Percentiles rank a stretch among this genome's conserved stretches.
phyloP scores from a whole-genome alignment of 495 filamentous ascomycete species.

The Terfezia boudieri region DNA sequence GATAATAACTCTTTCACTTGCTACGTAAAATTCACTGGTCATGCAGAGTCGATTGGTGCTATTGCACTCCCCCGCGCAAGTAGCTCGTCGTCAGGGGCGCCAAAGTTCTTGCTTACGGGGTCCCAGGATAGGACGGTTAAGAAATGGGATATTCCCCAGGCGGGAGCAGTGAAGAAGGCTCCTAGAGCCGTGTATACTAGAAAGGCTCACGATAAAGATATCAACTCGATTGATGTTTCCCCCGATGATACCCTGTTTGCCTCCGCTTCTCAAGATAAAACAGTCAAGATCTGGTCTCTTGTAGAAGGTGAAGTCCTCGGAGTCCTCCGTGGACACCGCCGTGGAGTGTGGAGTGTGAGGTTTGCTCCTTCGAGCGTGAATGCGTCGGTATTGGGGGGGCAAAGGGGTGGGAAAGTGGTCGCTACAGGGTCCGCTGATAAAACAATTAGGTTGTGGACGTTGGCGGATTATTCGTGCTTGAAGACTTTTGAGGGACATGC shows the following conservation, averaged over 20 bases:
- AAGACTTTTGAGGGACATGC: slow-evolving; percentile 91
- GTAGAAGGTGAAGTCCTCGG: slow-evolving; percentile 75
- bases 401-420: slow-evolving; percentile 48
- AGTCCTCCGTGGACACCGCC: slow-evolving; percentile 70
- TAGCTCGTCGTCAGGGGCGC: slow-evolving; percentile 41
- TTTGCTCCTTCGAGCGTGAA: slow-evolving; percentile 55
- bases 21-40: slow-evolving; percentile 62
- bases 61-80: slow-evolving; percentile 59
- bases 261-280: slow-evolving; percentile 86
- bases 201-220: slow-evolving; percentile 95
- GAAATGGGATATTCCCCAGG: slow-evolving; percentile 49
- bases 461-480: slow-evolving; percentile 79
- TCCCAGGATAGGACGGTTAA: slow-evolving; percentile 92
- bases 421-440: slow-evolving; percentile 86
- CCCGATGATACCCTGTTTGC: slow-evolving; percentile 52
- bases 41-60: slow-evolving; percentile 87
- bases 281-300: slow-evolving; percentile 84
- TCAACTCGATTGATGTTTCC: slow-evolving; percentile 77
- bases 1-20: slow-evolving; percentile 50
- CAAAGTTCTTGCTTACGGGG: slow-evolving; percentile 64
- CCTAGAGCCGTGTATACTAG: slow-evolving; percentile 50
- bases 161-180: slow-evolving; percentile 20
- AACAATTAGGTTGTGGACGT: slow-evolving; percentile 85
- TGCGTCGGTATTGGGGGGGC: slow-evolving; percentile 46
- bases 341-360: slow-evolving; percentile 85